Conservation (phyloP, 345 rosid genomes). For the Luvunga scandens region DNA sequence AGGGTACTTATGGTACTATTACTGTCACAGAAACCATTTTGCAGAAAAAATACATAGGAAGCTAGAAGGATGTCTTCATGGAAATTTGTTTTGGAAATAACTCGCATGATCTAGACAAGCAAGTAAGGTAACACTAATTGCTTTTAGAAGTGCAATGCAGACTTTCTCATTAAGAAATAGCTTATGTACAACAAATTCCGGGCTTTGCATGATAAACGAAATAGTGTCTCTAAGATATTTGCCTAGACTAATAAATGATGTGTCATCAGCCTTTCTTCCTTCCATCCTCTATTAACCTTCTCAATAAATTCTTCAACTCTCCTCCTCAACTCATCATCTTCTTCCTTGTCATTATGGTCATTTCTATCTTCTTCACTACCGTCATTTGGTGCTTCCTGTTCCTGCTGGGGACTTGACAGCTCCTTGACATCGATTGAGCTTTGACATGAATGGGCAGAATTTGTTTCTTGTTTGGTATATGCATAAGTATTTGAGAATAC, state of each 20-base stretch:
- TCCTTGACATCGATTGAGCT: neutral
- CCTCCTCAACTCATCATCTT: constrained; percentile 43
- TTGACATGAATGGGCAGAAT: neutral
- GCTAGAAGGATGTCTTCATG: neutral
- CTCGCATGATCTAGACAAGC: no score
- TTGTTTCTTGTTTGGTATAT: neutral
- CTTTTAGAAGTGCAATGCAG: no score
- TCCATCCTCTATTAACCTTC: constrained; percentile 61
- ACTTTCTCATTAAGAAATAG: neutral
- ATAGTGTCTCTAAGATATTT: no score
- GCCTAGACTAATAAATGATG: neutral
- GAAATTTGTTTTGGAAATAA: neutral
- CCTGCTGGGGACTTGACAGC: neutral
- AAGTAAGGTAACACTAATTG: no score
- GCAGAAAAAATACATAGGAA: neutral
- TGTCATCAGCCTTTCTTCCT: constrained; percentile 33
- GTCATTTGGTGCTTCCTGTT: neutral
- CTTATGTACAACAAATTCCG: neutral
- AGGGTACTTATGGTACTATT: no score
- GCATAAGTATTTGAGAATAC: neutral
- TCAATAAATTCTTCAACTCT: constrained; percentile 63
- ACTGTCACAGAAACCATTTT: no score
- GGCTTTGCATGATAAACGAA: neutral
- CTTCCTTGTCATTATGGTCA: constrained; percentile 13
- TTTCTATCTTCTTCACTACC: neutral